Evolutionary conservation across 371 early-diverging fungal species (phyloP).

Genomic region (Mucor sp.): DNA sequence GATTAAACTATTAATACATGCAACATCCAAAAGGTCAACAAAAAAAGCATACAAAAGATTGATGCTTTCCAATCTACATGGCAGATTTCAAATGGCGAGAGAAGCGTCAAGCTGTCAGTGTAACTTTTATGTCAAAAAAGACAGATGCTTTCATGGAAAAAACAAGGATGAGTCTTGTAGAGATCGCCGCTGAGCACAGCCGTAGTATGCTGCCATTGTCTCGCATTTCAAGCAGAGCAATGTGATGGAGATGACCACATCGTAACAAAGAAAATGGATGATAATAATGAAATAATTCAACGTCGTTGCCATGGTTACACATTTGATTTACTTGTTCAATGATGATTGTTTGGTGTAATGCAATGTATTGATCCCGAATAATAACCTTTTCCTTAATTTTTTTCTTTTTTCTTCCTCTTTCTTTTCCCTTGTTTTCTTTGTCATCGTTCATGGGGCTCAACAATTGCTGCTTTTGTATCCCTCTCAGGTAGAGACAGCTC

Average conservation of each 20-base stretch:
- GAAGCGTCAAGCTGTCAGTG: background rate
- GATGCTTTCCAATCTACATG: background rate
- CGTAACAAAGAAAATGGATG: background rate
- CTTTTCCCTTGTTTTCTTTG: background rate
- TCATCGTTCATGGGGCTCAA: conserved; percentile 6
- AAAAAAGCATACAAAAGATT: background rate
- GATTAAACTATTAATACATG: background rate
- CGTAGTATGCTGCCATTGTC: background rate
- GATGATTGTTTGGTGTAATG: background rate
- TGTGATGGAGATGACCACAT: background rate
- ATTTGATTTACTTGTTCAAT: background rate
- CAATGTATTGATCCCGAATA: conserved; percentile 1
- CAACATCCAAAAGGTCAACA: background rate
- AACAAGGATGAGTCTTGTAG: background rate
- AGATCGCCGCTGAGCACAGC: background rate
- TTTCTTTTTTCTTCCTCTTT: background rate
- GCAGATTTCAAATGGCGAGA: background rate
- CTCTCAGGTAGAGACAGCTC: conserved; percentile 10
- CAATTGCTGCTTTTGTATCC: conserved; percentile 24
- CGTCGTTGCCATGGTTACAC: background rate
- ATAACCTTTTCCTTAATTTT: background rate
- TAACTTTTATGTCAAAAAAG: background rate
- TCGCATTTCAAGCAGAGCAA: background rate
- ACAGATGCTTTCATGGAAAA: background rate
- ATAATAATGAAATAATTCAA: background rate